These are phyloP conservation scores for Elongisporangium senticosum DNA, from an alignment of 352 stramenopile species.

Conservation along the genomic window DNA sequence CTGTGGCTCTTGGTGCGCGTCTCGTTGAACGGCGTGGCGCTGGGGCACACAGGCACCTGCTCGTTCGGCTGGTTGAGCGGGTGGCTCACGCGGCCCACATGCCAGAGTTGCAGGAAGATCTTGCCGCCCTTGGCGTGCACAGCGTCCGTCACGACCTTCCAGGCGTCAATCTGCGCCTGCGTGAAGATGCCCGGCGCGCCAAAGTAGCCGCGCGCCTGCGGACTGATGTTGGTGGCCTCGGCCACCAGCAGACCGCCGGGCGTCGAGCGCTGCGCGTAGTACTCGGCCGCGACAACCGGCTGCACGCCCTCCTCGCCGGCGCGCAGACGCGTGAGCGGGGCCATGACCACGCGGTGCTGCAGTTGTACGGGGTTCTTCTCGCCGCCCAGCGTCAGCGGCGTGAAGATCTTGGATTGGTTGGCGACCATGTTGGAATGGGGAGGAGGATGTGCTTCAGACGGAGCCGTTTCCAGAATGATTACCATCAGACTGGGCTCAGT, in stretches of 20 bases:
- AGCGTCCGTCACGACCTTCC: conserved; percentile 49
- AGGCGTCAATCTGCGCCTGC: conserved; percentile 30
- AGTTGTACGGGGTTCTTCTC: conserved; percentile 33
- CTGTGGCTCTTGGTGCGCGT: conserved; percentile 16
- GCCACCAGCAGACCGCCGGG: conserved; percentile 46
- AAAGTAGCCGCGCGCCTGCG: conserved; percentile 23
- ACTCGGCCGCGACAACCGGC: conserved; percentile 30
- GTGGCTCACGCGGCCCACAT: conserved; percentile 22
- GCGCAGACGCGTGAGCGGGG: conserved; percentile 39
- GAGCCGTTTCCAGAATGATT: neutral
- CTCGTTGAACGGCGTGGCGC: conserved; percentile 11
- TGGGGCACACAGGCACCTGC: conserved; percentile 41
- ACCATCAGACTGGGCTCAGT: no score
- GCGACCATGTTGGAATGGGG: neutral
- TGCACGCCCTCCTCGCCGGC: conserved; percentile 26
- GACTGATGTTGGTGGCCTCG: conserved; percentile 41
- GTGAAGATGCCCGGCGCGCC: conserved; percentile 42
- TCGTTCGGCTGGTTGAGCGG: conserved; percentile 32
- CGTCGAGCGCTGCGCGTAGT: conserved; percentile 31
- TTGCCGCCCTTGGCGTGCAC: conserved; percentile 47
- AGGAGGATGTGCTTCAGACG: no score
- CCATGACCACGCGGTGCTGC: conserved; percentile 49
- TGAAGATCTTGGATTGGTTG: conserved; percentile 20
- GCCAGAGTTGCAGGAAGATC: conserved; percentile 30
- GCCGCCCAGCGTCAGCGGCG: conserved; percentile 21